Percentiles rank a stretch among this genome's conserved stretches.
phyloP scores from a whole-genome alignment of 345 rosid genomes.

The Moringa oleifera region DNA sequence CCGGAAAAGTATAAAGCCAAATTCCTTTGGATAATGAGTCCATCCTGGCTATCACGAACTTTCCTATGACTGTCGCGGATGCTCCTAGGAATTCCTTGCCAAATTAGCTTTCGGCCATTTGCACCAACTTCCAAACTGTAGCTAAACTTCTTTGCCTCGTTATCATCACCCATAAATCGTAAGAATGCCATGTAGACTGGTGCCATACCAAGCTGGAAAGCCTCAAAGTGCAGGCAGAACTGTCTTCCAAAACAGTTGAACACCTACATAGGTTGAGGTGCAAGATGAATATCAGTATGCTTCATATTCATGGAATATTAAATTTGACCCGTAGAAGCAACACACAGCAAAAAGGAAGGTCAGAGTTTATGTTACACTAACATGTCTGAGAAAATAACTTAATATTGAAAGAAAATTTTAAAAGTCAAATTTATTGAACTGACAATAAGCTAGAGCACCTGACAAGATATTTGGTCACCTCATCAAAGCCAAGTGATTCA shows the following conservation, averaged over 20 bases:
- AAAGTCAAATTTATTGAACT: neutral
- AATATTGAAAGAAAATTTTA: neutral
- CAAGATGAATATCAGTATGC: slow-evolving; percentile 1
- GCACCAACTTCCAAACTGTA: slow-evolving; percentile 86
- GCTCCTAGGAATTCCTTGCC: slow-evolving; percentile 91
- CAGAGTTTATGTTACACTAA: no score
- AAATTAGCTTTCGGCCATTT: slow-evolving; percentile 59
- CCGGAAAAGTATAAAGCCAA: slow-evolving; percentile 84
- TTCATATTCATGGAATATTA: no score
- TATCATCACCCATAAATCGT: slow-evolving; percentile 90
- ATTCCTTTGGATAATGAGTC: slow-evolving; percentile 72
- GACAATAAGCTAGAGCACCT: neutral
- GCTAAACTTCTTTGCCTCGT: slow-evolving; percentile 74
- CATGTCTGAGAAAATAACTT: no score
- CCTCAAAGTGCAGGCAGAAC: slow-evolving; percentile 94
- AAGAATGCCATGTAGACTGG: slow-evolving; percentile 91
- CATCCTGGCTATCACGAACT: slow-evolving; percentile 86
- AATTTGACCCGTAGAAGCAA: neutral
- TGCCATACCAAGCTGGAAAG: slow-evolving; percentile 74
- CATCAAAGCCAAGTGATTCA: neutral
- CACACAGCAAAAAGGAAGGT: no score
- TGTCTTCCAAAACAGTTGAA: slow-evolving; percentile 91
- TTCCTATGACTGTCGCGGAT: slow-evolving; percentile 83
- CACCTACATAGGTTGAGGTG: slow-evolving; percentile 33
- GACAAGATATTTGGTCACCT: neutral